Evolutionary conservation across 176 grass and related monocot species (phyloP).

Genomic region (Puya raimondii): DNA sequence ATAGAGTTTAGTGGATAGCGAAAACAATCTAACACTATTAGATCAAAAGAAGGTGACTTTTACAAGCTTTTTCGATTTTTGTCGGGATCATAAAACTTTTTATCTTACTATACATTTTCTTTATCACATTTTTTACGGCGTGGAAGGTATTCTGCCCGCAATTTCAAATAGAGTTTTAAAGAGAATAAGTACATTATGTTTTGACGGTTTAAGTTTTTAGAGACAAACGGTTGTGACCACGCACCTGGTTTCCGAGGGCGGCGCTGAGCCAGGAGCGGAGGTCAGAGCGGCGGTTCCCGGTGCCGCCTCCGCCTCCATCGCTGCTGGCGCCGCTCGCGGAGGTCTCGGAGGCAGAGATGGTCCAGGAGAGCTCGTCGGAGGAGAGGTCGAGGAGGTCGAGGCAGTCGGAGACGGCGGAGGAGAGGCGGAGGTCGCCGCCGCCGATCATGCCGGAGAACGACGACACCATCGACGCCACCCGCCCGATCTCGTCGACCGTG

Average conservation of each 20-base stretch:
- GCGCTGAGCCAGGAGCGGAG: slow-evolving; percentile 72
- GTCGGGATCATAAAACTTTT: no score
- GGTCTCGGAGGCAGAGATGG: slow-evolving; percentile 31
- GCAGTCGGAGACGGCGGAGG: slow-evolving; percentile 68
- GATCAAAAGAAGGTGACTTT: no score
- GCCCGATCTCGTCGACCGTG: slow-evolving; percentile 37
- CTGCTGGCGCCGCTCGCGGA: neutral
- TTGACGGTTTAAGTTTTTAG: no score
- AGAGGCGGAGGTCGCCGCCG: slow-evolving; percentile 40
- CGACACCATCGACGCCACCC: slow-evolving; percentile 33
- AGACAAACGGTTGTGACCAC: no score
- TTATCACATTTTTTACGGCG: no score
- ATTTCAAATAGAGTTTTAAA: no score
- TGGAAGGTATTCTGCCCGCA: no score
- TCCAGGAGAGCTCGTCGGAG: slow-evolving; percentile 53
- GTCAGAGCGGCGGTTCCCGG: slow-evolving; percentile 43
- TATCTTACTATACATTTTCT: no score
- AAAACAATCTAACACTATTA: no score
- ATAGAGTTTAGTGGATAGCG: no score
- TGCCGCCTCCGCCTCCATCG: slow-evolving; percentile 21
- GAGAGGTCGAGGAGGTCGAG: slow-evolving; percentile 78
- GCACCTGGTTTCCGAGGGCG: slow-evolving; percentile 59
- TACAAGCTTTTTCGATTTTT: no score
- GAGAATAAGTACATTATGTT: no score
- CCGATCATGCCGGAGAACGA: slow-evolving; percentile 29